Evolutionary conservation across 2,329 filamentous ascomycete genomes (phyloP).

Genomic region (Beauveria australis): DNA sequence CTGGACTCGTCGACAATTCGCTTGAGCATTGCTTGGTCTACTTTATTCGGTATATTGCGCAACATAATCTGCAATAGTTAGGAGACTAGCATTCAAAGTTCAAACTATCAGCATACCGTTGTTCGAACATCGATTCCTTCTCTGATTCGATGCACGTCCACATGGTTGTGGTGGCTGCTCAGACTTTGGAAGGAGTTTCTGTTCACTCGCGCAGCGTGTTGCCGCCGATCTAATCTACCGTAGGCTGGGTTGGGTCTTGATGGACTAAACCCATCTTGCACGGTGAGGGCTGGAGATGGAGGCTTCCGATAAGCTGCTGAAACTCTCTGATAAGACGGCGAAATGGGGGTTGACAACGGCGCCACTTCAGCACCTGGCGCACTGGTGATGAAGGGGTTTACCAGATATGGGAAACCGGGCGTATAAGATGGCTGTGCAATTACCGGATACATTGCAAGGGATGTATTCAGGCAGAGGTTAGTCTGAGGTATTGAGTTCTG

Average conservation of each 20-base stretch:
- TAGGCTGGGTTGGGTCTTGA: slow-evolving; percentile 28
- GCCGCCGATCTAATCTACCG: slow-evolving; percentile 35
- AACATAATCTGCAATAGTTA: slow-evolving; percentile 66
- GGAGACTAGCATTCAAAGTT: background rate
- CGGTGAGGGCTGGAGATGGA: slow-evolving; percentile 26
- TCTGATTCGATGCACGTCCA: slow-evolving; percentile 52
- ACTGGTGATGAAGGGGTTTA: slow-evolving; percentile 19
- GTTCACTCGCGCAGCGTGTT: slow-evolving; percentile 39
- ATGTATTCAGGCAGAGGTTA: slow-evolving; percentile 17
- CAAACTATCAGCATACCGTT: slow-evolving; percentile 44
- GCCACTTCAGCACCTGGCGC: slow-evolving; percentile 12
- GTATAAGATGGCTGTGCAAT: slow-evolving; percentile 24
- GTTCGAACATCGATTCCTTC: slow-evolving; percentile 66
- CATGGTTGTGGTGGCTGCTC: slow-evolving; percentile 50
- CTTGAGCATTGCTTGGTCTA: slow-evolving; percentile 71
- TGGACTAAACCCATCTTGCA: slow-evolving; percentile 31
- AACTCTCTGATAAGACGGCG: slow-evolving; percentile 23
- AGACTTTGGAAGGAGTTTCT: slow-evolving; percentile 39
- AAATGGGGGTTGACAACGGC: slow-evolving; percentile 22
- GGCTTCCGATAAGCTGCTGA: slow-evolving; percentile 24
- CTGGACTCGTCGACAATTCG: slow-evolving; percentile 69
- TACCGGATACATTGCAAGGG: slow-evolving; percentile 25
- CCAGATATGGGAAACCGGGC: slow-evolving; percentile 20
- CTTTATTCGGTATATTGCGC: slow-evolving; percentile 88
- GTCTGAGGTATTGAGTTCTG: slow-evolving; percentile 8